phyloP scores from a whole-genome alignment of 208 protist species.

The Trypanosoma vivax region DNA sequence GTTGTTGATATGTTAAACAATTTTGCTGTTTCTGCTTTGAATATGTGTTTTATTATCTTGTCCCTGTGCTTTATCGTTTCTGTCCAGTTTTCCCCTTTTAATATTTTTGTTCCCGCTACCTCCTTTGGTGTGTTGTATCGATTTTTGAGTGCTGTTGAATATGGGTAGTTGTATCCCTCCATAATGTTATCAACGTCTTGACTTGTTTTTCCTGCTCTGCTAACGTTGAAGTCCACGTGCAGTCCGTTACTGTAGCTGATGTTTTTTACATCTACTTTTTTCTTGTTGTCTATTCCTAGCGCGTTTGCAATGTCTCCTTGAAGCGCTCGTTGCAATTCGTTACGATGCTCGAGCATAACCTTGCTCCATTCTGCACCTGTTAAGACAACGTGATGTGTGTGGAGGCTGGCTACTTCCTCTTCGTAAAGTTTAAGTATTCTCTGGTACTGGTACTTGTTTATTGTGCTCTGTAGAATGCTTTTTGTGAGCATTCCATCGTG shows the following conservation, averaged over 20 bases:
- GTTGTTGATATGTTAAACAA: constrained; percentile 22
- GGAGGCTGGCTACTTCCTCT: constrained; percentile 24
- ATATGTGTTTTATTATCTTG: constrained; percentile 34
- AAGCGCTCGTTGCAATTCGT: constrained; percentile 45
- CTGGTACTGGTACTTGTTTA: constrained; percentile 31
- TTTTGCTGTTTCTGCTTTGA: constrained; percentile 35
- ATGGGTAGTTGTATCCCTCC: constrained; percentile 41
- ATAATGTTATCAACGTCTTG: constrained; percentile 36
- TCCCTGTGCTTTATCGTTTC: constrained; percentile 24
- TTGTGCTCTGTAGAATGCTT: background rate
- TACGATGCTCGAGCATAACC: constrained; percentile 25
- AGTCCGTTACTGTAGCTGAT: constrained; percentile 33
- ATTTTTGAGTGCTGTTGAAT: constrained; percentile 47
- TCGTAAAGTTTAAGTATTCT: constrained; percentile 51
- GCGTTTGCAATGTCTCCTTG: constrained; percentile 40
- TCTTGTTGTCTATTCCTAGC: constrained; percentile 14
- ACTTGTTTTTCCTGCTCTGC: constrained; percentile 16
- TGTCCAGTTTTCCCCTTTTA: constrained; percentile 49
- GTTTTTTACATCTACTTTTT: constrained; percentile 25
- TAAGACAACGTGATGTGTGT: constrained; percentile 49
- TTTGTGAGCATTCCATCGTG: too few relatives aligned
- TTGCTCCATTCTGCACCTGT: constrained; percentile 37
- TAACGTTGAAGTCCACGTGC: constrained; percentile 35
- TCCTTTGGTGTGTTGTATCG: constrained; percentile 27
- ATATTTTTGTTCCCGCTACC: constrained; percentile 31